Evolutionary conservation across 495 filamentous ascomycete genomes (phyloP), one percentile per base, ranked within the genome.

Genomic region (Trichocladium uniseriatum): DNA sequence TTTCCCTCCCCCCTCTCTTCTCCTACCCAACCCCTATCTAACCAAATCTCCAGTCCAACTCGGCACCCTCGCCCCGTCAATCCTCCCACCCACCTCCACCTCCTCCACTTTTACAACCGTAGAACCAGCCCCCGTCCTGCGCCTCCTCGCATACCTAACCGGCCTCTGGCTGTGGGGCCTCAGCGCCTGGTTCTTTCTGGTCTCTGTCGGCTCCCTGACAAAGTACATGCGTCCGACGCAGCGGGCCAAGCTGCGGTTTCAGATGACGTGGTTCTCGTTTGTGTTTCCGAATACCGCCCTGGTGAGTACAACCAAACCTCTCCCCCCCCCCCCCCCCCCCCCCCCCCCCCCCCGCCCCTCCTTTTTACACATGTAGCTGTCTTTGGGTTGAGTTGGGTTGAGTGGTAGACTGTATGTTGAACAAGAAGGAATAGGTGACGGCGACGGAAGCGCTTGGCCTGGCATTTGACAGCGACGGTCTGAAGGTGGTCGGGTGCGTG

Each of bases 241-340:
- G 32, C 65, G 63, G 14, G 42, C 38, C 38, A 79, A 78, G 34
- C 80, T 89, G 69, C 73, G 74, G 11, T 94, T 90, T 58, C 81
- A 83, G 20, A 91, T 94, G 87, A 87, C 80, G 3, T 94, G 87
- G 86, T 92, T 80, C 63, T 86, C 82, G 0, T 94, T 90, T 59
- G 74, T 94, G 0, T 94, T 94, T 58, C 88, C 88, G 3, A 91
- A 94, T 54, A 91, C 86, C 6, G 83, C 84, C 0, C 62, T 89
- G 45, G 71, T 68, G 40, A 45, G 57, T 49, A 1, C 27, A 29
- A 29, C 27, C n/a, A n/a, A n/a, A n/a, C n/a, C n/a, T n/a, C n/a
- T n/a, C n/a, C n/a, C n/a, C n/a, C n/a, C n/a, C n/a, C n/a, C n/a
- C n/a, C n/a, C n/a, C n/a, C n/a, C n/a, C n/a, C n/a, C n/a, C n/a